These are phyloP conservation scores for Bipolaris zeicola DNA, from an alignment of 2,329 filamentous ascomycete species.

Conservation along the genomic window DNA sequence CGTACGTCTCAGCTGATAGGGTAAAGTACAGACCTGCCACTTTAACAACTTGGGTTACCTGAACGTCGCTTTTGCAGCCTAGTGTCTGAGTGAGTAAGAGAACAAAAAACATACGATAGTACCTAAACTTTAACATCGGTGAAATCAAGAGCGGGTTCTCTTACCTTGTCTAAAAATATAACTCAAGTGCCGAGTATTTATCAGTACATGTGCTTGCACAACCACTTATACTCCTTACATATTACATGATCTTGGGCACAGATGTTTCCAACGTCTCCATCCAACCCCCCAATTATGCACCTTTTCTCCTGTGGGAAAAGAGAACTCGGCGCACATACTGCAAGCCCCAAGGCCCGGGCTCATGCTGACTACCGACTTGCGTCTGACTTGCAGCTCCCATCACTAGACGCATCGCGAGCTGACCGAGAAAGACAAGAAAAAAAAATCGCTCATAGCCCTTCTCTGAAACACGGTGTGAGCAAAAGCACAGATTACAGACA, in stretches of 20 bases:
- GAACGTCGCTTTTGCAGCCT: background rate
- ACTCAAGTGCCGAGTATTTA: background rate
- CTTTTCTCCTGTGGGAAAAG: background rate
- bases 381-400: background rate
- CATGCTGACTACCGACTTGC: background rate
- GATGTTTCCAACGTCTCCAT: background rate
- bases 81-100: background rate
- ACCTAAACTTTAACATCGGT: background rate
- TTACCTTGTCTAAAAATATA: background rate
- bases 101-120: conserved; percentile 4
- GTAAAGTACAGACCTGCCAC: background rate
- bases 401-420: background rate
- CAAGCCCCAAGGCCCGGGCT: background rate
- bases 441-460: no score
- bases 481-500: no score
- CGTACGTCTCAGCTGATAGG: background rate
- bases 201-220: background rate
- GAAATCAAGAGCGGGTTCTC: background rate
- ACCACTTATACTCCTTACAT: background rate
- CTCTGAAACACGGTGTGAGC: no score
- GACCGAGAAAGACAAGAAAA: background rate
- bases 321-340: background rate
- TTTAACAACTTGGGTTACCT: background rate
- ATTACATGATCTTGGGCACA: background rate
- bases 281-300: background rate